These are phyloP conservation scores for Ganoderma leucocontextum DNA, from an alignment of 1,284 basidiomycete species.

Conservation along the genomic window DNA sequence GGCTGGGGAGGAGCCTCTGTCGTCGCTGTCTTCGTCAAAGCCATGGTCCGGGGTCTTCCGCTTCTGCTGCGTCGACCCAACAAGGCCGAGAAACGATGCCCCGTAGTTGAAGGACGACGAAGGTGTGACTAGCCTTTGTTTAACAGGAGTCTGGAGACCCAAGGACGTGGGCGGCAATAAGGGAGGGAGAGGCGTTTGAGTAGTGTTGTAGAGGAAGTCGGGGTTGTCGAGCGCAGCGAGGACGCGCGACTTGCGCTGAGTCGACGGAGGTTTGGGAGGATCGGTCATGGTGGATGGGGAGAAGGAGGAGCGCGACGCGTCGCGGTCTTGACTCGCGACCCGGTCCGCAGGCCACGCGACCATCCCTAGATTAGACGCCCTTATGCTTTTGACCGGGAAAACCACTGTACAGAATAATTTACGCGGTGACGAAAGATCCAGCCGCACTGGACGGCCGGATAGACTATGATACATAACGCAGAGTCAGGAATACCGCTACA, in stretches of 20 bases:
- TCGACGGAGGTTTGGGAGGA: slow-evolving; percentile 17
- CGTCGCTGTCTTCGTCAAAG: slow-evolving; percentile 12
- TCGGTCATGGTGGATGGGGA: slow-evolving; percentile 23
- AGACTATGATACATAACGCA: not conserved
- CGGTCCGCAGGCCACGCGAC: not conserved
- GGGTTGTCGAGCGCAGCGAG: slow-evolving; percentile 37
- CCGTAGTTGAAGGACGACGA: slow-evolving; percentile 14
- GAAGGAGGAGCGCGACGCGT: slow-evolving; percentile 10
- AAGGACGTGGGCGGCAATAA: slow-evolving; percentile 25
- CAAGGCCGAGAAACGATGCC: slow-evolving; percentile 11
- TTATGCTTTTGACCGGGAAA: not conserved
- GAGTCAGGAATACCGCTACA: not conserved
- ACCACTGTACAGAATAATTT: not conserved
- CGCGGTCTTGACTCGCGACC: not conserved
- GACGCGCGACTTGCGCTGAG: slow-evolving; percentile 31
- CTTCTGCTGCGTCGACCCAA: slow-evolving; percentile 18
- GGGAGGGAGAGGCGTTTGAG: not conserved
- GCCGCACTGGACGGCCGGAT: not conserved
- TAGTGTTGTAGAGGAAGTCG: slow-evolving; percentile 17
- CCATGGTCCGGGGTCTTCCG: slow-evolving; percentile 20
- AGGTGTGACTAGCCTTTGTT: slow-evolving; percentile 17
- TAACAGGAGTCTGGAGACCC: slow-evolving; percentile 18
- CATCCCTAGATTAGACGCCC: not conserved
- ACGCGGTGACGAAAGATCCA: not conserved
- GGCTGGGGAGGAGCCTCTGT: slow-evolving; percentile 14